Conservation (phyloP, 208 protist genomes). For the Tritrichomonas foetus region DNA sequence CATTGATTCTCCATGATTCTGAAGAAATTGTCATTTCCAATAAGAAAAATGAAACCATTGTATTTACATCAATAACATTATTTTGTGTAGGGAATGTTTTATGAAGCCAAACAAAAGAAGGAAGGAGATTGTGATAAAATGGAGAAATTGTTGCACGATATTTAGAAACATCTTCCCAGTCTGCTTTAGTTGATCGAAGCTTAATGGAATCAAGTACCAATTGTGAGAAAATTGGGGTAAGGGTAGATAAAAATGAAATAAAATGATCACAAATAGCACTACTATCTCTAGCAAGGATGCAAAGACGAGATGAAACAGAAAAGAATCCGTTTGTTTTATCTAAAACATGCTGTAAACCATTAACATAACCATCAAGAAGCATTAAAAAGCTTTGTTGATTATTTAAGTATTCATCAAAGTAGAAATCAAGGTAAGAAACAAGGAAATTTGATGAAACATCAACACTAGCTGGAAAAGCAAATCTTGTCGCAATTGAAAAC, state of each 20-base stretch:
- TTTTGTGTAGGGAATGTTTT: neutral
- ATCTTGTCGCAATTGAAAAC: neutral
- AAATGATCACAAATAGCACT: neutral
- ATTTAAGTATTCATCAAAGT: neutral
- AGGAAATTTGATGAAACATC: neutral
- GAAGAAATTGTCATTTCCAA: neutral
- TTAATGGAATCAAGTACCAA: neutral
- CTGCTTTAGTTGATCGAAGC: neutral
- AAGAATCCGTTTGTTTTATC: neutral
- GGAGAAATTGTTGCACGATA: neutral
- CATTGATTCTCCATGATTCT: neutral
- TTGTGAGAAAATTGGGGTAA: neutral
- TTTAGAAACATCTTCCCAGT: neutral
- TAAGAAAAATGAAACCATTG: neutral
- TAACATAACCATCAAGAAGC: neutral
- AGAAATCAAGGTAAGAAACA: neutral
- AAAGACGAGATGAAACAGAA: neutral
- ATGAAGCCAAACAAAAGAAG: neutral
- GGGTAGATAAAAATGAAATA: neutral
- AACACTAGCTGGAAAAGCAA: neutral
- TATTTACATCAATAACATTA: neutral
- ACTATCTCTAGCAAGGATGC: neutral
- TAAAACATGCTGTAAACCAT: neutral
- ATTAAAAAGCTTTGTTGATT: neutral
- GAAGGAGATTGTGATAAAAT: neutral